phyloP scores from a whole-genome alignment of 1,284 basidiomycete genomes.

The Caloboletus firmus region DNA sequence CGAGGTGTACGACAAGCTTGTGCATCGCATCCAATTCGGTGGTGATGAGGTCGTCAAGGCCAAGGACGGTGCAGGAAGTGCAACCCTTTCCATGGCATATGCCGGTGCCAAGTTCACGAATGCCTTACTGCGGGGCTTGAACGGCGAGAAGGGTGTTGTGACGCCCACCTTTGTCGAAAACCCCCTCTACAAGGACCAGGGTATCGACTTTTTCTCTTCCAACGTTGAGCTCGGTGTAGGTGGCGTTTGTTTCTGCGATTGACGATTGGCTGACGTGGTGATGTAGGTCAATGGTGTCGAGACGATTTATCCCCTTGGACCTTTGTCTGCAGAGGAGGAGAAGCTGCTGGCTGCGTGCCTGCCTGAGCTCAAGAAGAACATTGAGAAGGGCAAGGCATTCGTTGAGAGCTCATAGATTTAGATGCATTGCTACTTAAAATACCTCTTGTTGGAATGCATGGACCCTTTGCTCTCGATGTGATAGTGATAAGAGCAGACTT shows the following conservation, averaged over 20 bases:
- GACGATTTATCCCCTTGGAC: constrained; percentile 83
- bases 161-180: constrained; percentile 89
- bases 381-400: constrained; percentile 90
- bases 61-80: constrained; percentile 87
- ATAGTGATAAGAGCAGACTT: constrained; percentile 4
- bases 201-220: constrained; percentile 88
- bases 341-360: constrained; percentile 85
- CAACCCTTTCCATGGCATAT: constrained; percentile 94
- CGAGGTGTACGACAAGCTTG: constrained; percentile 67
- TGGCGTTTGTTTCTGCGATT: constrained; percentile 20
- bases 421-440: constrained; percentile 23
- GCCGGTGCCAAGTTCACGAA: constrained; percentile 89
- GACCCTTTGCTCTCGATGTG: background rate
- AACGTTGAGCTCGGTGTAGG: constrained; percentile 88
- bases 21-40: constrained; percentile 88
- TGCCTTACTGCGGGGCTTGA: constrained; percentile 79
- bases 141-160: constrained; percentile 83
- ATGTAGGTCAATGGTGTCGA: constrained; percentile 80
- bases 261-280: constrained; percentile 7
- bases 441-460: constrained; percentile 22
- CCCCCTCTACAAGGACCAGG: constrained; percentile 78
- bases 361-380: constrained; percentile 96
- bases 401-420: constrained; percentile 46
- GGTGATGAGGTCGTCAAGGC: constrained; percentile 92
- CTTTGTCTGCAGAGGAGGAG: constrained; percentile 78